Base-by-base conservation (phyloP, 192 early-diverging fungal genomes). In the Rhizophagus prolifer region DNA sequence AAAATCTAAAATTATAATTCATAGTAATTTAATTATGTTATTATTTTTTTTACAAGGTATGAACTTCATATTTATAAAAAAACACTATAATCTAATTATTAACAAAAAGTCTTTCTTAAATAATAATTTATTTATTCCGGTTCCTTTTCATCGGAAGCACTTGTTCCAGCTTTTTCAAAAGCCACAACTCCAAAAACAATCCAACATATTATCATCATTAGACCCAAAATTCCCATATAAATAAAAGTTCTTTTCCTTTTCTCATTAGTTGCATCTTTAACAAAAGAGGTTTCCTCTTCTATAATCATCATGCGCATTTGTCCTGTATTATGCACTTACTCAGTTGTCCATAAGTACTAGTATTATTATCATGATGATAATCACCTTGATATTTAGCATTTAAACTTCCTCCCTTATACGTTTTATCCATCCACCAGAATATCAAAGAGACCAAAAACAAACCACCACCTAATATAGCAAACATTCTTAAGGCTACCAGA, bases 391-490 rank as follows among this genome's bases (percentile, higher is more conserved):
- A 30, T 47, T 30, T 75, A 6, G 74, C 46, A 64, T 75, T 64
- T 10, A 75, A 26, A 64, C 16, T 26, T 46, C 74, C 74, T 31
- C 44, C 21, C 41, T 64, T 58, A 50, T 75, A 75, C 26, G 25
- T 65, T 65, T 75, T 62, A 34, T 75, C 74, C 9, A 25, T n/a
- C 74, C 74, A 75, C 74, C 59, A 75, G 28, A 75, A 75, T 75
- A 44, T 21, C 23, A 31, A 75, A 65, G 23, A 30, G 25, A 21
- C 30, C 10, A 75, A 8, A 14, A 75, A 38, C 6, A 23, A 26
- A 36, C 65, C n/a, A 41, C 31, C n/a, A 34, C 61, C 28, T 34
- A 75, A 46, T 9, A 65, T n/a, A 14, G 74, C 44, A 63, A 75
- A 75, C 62, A 75, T 64, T 21, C 26, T 62, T 31, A 75, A 46